Evolutionary conservation across 129 eudicot species (phyloP), one percentile per base, ranked within the genome.

Genomic region (Flaveria linearis): DNA sequence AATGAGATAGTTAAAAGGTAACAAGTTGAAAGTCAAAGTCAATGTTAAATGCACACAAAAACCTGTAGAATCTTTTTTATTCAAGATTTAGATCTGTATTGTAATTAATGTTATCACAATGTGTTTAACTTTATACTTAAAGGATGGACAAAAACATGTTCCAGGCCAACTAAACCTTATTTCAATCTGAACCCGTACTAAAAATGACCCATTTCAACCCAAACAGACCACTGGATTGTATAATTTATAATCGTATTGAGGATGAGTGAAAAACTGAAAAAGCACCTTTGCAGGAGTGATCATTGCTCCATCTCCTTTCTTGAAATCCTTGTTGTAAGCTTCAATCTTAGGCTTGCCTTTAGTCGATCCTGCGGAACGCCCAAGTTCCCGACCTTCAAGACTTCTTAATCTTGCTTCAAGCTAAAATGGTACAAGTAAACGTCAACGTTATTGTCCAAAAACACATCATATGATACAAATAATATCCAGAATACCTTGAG

Each of bases 301-400:
- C 80, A 93, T 68, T 39, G 88, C 98, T 3, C 96, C 96, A 7
- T 85, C 82, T 58, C 94, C 96, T 68, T 80, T 86, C 84, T 90
- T 93, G 18, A 84, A 80, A 65, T 93, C 98, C 83, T 93, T 93
- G 80, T 93, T 92, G 73, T 93, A 93, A 64, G 82, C 56, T 80
- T 93, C 98, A 6, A 93, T 90, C 85, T 88, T 86, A 11, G 98
- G 95, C 68, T 93, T 93, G 43, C 98, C 98, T 84, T 93, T 93
- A 41, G 87, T 91, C 25, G 97, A 84, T 14, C 97, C 96, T 53
- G 95, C 95, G 69, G 96, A 85, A 20, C 87, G 89, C 39, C 88
- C 80, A 17, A 93, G 81, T 39, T 93, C 96, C 84, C 82, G 78
- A 7, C 97, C 97, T 85, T 93, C 98, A 16, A 93, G 85, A 80